Base-by-base conservation (phyloP, 2,329 filamentous ascomycete species). In the Dothiorella sarmentorum region DNA sequence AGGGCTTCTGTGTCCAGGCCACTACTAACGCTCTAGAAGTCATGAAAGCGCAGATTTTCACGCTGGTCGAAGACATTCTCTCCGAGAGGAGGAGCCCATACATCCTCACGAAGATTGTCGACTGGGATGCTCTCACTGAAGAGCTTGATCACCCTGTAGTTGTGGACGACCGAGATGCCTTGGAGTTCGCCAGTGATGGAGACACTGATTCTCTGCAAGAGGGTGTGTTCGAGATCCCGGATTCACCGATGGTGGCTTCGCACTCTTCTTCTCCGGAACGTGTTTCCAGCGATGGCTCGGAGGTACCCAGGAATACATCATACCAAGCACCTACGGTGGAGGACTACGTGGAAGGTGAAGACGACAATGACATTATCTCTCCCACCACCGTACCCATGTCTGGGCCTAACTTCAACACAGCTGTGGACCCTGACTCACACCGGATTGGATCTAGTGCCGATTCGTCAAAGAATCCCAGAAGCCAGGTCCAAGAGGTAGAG, bases 121-220 rank as follows among this genome's bases (percentile, higher is more conserved):
- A 57, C 29, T 57, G 55, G 55, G 55, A 45, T 26, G 55, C 55
- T 10, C 55, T 57, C 1, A 42, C 38, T 31, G 31, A 47, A n/a
- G 55, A 57, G 26, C 43, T 57, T 13, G 18, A 35, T 7, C 15
- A 44, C 7, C 37, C 38, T 17, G 38, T 22, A 5, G 9, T 20
- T 15, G 52, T n/a, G 18, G 38, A n/a, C n/a, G n/a, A 43, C 3
- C 26, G 35, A 24, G 35, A n/a, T 3, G 13, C 20, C 18, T 20
- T 44, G 29, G 26, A 43, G 52, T 29, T 44, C 7, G 40, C n/a
- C 17, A 27, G 40, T 24, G 38, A 35, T 13, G 27, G 13, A 7
- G 52, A 53, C 17, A 18, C 29, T 26, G 11, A 15, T 6, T 29
- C 49, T 11, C 22, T 20, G 4, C 22, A 53, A 4, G 13, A 40